Conservation (phyloP, 495 filamentous ascomycete species). For the Opeltia flavorubescens region DNA sequence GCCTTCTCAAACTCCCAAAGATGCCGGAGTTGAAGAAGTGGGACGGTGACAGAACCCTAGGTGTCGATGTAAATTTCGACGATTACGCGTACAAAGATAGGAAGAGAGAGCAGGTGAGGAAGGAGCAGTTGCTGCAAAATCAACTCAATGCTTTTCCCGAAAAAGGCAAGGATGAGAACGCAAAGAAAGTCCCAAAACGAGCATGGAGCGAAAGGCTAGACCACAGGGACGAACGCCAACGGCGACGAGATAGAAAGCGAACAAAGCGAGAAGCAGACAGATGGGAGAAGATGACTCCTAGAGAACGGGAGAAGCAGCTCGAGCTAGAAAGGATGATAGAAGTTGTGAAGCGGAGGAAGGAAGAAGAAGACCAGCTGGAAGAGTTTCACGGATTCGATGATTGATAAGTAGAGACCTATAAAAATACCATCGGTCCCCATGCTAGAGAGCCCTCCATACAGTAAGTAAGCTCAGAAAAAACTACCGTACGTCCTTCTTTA, state of each 20-base stretch:
- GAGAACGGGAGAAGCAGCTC: slow-evolving; percentile 52
- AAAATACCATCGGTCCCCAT: background rate
- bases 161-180: slow-evolving; percentile 18
- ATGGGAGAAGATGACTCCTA: slow-evolving; percentile 54
- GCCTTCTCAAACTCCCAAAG: slow-evolving; percentile 69
- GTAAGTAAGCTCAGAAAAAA: too few species aligned
- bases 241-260: slow-evolving; percentile 60
- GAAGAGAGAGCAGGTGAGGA: slow-evolving; percentile 55
- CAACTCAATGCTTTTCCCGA: slow-evolving; percentile 11
- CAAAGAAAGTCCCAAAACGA: slow-evolving; percentile 30
- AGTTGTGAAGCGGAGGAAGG: slow-evolving; percentile 42
- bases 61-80: slow-evolving; percentile 45
- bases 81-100: slow-evolving; percentile 65
- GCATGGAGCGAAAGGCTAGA: slow-evolving; percentile 83
- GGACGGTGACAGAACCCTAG: slow-evolving; percentile 47
- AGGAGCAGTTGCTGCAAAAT: slow-evolving; percentile 35
- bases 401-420: slow-evolving; percentile 1
- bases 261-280: slow-evolving; percentile 55
- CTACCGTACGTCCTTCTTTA: too few species aligned
- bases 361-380: slow-evolving; percentile 8
- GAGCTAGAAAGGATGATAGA: slow-evolving; percentile 64
- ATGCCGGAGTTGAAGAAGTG: slow-evolving; percentile 82
- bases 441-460: too few species aligned
- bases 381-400: slow-evolving; percentile 16
- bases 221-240: slow-evolving; percentile 46